phyloP scores from a whole-genome alignment of 305 asterid genomes.

The Euphrasia arctica region DNA sequence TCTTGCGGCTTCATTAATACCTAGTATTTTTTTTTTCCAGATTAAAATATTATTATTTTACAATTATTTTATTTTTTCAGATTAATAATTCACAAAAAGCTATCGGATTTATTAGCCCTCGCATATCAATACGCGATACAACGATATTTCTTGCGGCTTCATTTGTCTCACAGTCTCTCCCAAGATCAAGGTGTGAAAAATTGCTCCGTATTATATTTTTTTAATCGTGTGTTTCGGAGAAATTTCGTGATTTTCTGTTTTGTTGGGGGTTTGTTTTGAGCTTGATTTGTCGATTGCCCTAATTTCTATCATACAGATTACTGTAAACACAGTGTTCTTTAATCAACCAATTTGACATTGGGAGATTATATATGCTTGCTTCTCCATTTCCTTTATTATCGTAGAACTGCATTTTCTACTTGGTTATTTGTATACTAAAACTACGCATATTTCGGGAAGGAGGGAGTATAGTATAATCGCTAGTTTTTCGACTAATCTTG shows the following conservation, averaged over 20 bases:
- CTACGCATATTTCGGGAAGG: background rate
- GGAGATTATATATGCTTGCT: background rate
- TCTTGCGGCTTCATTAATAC: constrained; percentile 6
- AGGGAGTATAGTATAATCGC: background rate
- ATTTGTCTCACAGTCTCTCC: background rate
- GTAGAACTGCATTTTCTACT: background rate
- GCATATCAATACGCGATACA: background rate
- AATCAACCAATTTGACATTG: too few species aligned
- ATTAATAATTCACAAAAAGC: too few species aligned
- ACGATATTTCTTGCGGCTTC: background rate
- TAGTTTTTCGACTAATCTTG: background rate
- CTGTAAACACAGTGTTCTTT: background rate
- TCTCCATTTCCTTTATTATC: too few species aligned
- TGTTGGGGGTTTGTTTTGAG: background rate
- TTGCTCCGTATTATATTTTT: background rate
- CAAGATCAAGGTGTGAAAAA: constrained; percentile 17
- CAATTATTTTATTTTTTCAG: too few species aligned
- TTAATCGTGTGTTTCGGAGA: background rate
- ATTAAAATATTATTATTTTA: too few species aligned
- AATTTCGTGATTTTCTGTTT: background rate
- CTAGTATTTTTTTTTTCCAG: too few species aligned
- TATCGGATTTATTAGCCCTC: background rate
- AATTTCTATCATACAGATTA: background rate
- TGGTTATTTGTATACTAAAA: background rate
- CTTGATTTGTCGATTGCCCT: background rate